These are phyloP conservation scores for Ascocoryne sarcoides DNA, from an alignment of 2,329 filamentous ascomycete species.

Conservation along the genomic window DNA sequence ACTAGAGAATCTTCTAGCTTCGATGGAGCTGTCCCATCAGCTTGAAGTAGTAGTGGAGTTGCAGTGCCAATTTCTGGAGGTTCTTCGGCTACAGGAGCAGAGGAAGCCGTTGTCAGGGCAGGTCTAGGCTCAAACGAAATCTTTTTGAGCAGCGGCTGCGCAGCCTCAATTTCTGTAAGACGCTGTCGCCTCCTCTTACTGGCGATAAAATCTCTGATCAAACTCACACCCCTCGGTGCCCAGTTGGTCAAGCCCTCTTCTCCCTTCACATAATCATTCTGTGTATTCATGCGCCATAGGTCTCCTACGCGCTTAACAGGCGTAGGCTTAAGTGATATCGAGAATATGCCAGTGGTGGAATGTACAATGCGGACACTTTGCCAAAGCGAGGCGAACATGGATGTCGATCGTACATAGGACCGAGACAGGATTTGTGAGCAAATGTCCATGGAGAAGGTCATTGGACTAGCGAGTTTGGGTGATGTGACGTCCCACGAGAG, in stretches of 20 bases:
- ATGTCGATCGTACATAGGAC: constrained; percentile 75
- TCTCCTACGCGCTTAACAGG: constrained; percentile 88
- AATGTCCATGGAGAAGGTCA: constrained; percentile 76
- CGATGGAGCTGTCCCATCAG: background rate
- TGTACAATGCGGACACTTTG: constrained; percentile 78
- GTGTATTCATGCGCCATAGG: constrained; percentile 92
- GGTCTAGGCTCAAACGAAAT: constrained; percentile 31
- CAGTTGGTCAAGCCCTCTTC: constrained; percentile 80
- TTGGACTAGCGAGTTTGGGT: constrained; percentile 74
- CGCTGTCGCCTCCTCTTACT: constrained; percentile 66
- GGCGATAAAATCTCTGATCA: constrained; percentile 80
- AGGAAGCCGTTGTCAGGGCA: background rate
- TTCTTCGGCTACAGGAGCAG: background rate
- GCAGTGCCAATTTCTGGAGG: background rate
- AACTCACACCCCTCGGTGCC: constrained; percentile 80
- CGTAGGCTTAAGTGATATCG: constrained; percentile 73
- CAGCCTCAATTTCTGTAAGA: constrained; percentile 70
- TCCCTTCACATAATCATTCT: constrained; percentile 91
- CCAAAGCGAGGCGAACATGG: constrained; percentile 81
- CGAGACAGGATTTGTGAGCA: constrained; percentile 77
- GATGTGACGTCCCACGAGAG: constrained; percentile 81
- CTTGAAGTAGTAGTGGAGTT: background rate
- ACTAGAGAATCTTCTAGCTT: background rate
- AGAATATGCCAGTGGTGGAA: constrained; percentile 80
- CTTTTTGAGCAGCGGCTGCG: constrained; percentile 56